Evolutionary conservation across 176 grass and related monocot species (phyloP).

Genomic region (Oryza brachyantha): DNA sequence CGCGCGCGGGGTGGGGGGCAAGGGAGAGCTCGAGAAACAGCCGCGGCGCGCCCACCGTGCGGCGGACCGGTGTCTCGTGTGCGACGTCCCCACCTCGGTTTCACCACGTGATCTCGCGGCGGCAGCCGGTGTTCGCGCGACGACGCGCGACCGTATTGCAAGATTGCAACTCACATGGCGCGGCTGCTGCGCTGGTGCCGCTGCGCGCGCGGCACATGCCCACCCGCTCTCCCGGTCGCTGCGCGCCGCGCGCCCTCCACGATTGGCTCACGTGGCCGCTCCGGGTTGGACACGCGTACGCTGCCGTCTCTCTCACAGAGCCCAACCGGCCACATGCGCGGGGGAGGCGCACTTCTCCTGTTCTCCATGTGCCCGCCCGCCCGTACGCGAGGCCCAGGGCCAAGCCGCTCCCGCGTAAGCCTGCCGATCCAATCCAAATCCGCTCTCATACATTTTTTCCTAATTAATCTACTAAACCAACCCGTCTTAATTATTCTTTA

Average conservation of each 20-base stretch:
- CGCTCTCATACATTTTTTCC: too few relatives aligned
- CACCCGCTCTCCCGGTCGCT: background rate
- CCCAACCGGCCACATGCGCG: constrained; percentile 2
- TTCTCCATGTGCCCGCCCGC: background rate
- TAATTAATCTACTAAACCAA: too few relatives aligned
- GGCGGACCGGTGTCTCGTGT: background rate
- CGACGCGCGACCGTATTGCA: background rate
- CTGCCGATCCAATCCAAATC: too few relatives aligned
- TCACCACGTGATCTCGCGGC: too few relatives aligned
- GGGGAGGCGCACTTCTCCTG: background rate
- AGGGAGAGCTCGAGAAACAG: too few relatives aligned
- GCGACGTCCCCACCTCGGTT: background rate
- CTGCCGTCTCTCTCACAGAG: background rate
- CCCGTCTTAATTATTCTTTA: too few relatives aligned
- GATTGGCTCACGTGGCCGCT: constrained; percentile 25
- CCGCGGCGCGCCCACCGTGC: too few relatives aligned
- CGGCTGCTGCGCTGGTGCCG: background rate
- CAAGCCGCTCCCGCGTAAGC: background rate
- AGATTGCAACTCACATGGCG: constrained; percentile 23
- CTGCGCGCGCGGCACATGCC: constrained; percentile 25
- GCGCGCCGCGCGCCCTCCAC: background rate
- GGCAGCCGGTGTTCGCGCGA: background rate
- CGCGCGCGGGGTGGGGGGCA: background rate
- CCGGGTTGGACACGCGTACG: background rate
- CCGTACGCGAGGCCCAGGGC: background rate